Percentiles rank a stretch among this genome's conserved stretches.
These are phyloP conservation scores for Gypsophila paniculata DNA, from an alignment of 179 eudicot species.

Conservation along the genomic window DNA sequence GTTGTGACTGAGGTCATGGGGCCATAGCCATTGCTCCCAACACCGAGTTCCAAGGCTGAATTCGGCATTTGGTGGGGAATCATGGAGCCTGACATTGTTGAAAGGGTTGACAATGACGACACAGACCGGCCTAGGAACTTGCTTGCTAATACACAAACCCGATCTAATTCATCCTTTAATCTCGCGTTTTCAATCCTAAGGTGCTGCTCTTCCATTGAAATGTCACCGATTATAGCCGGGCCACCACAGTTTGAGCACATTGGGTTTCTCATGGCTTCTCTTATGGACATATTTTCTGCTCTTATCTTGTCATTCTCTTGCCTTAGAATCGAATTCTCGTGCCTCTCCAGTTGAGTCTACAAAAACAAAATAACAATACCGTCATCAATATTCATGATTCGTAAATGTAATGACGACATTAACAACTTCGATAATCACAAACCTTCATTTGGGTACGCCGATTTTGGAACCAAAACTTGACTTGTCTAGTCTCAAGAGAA, in stretches of 20 bases:
- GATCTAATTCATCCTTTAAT: slow-evolving; percentile 79
- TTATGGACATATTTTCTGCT: slow-evolving; percentile 73
- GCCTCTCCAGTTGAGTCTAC: slow-evolving; percentile 95
- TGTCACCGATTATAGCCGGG: slow-evolving; percentile 75
- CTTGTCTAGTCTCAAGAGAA: slow-evolving; percentile 82
- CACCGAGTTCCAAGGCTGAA: slow-evolving; percentile 71
- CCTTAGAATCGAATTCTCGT: slow-evolving; percentile 84
- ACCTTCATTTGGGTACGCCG: slow-evolving; percentile 99
- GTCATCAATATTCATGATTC: not conserved
- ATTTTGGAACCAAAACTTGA: slow-evolving; percentile 98
- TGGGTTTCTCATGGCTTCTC: slow-evolving; percentile 91
- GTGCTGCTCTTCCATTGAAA: slow-evolving; percentile 88
- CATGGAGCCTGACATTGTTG: slow-evolving; percentile 30
- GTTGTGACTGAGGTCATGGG: slow-evolving; percentile 37
- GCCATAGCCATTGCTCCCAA: slow-evolving; percentile 68
- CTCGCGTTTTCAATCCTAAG: slow-evolving; percentile 83
- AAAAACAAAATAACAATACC: not conserved
- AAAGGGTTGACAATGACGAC: slow-evolving; percentile 31
- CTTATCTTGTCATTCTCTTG: slow-evolving; percentile 92
- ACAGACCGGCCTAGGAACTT: slow-evolving; percentile 83
- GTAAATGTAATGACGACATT: not conserved
- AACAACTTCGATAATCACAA: not conserved
- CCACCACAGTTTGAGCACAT: slow-evolving; percentile 90
- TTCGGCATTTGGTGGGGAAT: slow-evolving; percentile 54
- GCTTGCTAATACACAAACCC: slow-evolving; percentile 74